A percentile compares a stretch with the other conserved stretches of the same genome.
Conservation (phyloP, 148 eudicot genomes). For the Nepenthes mirabilis region DNA sequence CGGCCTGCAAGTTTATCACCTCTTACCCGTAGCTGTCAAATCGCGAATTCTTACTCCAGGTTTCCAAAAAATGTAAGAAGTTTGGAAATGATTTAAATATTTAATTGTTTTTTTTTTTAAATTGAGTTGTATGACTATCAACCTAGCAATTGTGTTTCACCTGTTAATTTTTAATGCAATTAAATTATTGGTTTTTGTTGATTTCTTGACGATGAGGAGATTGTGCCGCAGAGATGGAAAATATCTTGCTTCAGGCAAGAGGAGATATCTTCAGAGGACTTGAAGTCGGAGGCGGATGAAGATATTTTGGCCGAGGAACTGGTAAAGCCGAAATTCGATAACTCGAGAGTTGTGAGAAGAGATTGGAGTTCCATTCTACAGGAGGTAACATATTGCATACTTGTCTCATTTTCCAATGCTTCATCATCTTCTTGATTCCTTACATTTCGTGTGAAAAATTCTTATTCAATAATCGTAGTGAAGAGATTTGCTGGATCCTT, state of each 20-base stretch:
- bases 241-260: constrained; percentile 61
- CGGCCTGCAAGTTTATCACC: constrained; percentile 16
- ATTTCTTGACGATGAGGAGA: background rate
- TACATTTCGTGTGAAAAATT: too few relatives aligned
- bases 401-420: background rate
- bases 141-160: background rate
- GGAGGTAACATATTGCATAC: constrained; percentile 29
- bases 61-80: constrained; percentile 26
- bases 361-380: constrained; percentile 30
- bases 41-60: constrained; percentile 19
- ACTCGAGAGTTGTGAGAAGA: constrained; percentile 17
- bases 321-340: constrained; percentile 29
- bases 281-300: constrained; percentile 34
- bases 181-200: background rate
- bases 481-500: too few relatives aligned
- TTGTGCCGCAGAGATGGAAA: constrained; percentile 43
- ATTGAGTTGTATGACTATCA: background rate
- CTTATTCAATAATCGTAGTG: too few relatives aligned
- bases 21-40: constrained; percentile 22
- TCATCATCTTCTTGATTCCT: background rate
- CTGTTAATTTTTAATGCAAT: background rate
- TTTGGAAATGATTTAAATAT: background rate
- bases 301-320: constrained; percentile 36
- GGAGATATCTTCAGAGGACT: constrained; percentile 30
- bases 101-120: background rate